phyloP scores from a whole-genome alignment of 2,329 filamentous ascomycete species.

The Beauveria sp. region DNA sequence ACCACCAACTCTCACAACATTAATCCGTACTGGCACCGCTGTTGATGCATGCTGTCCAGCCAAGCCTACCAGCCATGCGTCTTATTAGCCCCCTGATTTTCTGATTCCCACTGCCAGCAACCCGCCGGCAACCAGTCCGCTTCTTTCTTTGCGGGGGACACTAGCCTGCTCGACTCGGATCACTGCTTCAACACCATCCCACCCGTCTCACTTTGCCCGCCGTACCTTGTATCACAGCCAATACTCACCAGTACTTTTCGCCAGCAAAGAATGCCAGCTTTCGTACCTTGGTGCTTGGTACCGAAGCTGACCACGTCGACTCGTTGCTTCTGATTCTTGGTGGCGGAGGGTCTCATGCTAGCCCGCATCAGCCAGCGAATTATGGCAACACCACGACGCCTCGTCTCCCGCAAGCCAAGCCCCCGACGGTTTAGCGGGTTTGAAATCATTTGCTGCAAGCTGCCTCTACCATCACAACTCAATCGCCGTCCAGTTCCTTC shows the following conservation, averaged over 20 bases:
- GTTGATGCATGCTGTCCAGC: background rate
- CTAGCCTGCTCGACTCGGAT: background rate
- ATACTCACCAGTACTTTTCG: background rate
- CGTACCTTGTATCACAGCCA: background rate
- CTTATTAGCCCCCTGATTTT: background rate
- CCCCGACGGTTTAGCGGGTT: background rate
- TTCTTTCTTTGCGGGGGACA: background rate
- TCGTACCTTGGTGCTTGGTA: too few species aligned
- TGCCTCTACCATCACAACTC: background rate
- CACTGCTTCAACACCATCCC: background rate
- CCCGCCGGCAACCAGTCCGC: background rate
- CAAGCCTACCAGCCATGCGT: background rate
- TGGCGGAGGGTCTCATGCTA: slow-evolving; percentile 8
- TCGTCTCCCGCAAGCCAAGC: slow-evolving; percentile 5
- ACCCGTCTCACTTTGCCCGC: background rate
- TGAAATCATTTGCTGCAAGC: background rate
- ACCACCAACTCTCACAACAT: background rate
- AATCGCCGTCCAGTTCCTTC: background rate
- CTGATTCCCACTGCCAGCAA: background rate
- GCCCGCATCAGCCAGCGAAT: slow-evolving; percentile 1
- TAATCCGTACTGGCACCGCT: background rate
- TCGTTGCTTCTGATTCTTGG: background rate
- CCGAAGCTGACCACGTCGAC: background rate
- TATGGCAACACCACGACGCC: background rate
- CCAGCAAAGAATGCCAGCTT: background rate